Evolutionary conservation across 345 rosid genomes (phyloP).

Genomic region (Brassica rapa): DNA sequence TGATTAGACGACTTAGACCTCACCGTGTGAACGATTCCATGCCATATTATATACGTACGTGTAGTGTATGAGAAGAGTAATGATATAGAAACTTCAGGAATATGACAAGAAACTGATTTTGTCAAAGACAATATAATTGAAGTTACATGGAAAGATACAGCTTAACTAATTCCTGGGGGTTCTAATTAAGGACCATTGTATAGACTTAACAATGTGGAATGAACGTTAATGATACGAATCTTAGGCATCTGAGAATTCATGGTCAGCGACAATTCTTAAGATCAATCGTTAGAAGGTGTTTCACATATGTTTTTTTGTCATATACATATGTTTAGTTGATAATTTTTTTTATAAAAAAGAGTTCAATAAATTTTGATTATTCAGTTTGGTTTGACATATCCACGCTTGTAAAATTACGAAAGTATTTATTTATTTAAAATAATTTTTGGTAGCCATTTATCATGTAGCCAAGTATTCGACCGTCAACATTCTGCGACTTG

Average conservation of each 20-base stretch:
- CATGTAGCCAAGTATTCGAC: not conserved
- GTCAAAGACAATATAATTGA: not conserved
- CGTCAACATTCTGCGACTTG: not conserved
- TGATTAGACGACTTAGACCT: slow-evolving; percentile 14
- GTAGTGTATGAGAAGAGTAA: not conserved
- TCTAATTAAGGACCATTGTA: not conserved
- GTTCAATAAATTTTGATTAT: no score
- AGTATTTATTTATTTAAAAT: not conserved
- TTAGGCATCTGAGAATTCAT: not conserved
- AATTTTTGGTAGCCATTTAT: not conserved
- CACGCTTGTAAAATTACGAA: not conserved
- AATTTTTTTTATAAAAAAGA: no score
- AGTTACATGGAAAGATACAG: not conserved
- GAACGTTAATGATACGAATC: not conserved
- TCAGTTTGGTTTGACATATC: not conserved
- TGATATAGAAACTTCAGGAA: not conserved
- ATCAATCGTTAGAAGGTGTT: not conserved
- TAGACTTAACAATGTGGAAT: not conserved
- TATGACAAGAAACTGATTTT: not conserved
- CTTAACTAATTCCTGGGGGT: not conserved
- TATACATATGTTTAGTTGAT: not conserved
- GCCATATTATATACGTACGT: slow-evolving; percentile 6
- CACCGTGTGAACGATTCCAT: slow-evolving; percentile 10
- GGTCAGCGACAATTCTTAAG: not conserved
- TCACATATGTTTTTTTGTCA: not conserved